Evolutionary conservation across 805 yeast species (phyloP).

Genomic region (Saturnispora saitoi): DNA sequence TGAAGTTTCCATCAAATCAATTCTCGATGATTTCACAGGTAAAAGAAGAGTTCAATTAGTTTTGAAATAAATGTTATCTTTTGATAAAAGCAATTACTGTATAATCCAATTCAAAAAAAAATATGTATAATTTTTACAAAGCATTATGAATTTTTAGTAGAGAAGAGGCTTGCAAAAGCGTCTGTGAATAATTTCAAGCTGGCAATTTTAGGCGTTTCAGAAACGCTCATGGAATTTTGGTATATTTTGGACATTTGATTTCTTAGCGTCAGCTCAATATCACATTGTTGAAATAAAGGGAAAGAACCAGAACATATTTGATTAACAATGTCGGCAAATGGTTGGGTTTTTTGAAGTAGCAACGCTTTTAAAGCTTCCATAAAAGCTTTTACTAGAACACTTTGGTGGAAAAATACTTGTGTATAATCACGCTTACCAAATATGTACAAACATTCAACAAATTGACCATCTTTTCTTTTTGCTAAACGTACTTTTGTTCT

Average conservation of each 20-base stretch:
- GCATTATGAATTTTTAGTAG: neutral
- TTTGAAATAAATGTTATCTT: conserved; percentile 31
- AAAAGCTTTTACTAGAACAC: neutral
- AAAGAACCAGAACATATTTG: neutral
- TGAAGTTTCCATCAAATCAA: conserved; percentile 70
- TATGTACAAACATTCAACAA: neutral
- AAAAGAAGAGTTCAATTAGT: conserved; percentile 82
- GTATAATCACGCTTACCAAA: conserved; percentile 4
- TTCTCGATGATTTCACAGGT: conserved; percentile 79
- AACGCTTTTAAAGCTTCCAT: conserved; percentile 1
- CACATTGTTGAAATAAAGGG: neutral
- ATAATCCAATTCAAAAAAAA: neutral
- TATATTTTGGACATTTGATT: conserved; percentile 2
- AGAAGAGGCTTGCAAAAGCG: conserved; percentile 3
- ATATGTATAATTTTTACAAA: neutral
- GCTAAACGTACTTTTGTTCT: neutral
- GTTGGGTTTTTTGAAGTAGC: neutral
- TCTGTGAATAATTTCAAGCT: conserved; percentile 1
- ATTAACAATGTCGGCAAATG: neutral
- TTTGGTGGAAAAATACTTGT: conserved; percentile 1
- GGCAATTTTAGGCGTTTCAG: conserved; percentile 2
- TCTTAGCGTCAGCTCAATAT: neutral
- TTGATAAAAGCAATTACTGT: neutral
- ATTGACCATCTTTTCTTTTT: neutral
- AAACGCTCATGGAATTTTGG: neutral